Percentiles rank a stretch among this genome's conserved stretches.
Conservation (phyloP, 768 basidiomycete species). For the Xerocomus spinulosus region DNA sequence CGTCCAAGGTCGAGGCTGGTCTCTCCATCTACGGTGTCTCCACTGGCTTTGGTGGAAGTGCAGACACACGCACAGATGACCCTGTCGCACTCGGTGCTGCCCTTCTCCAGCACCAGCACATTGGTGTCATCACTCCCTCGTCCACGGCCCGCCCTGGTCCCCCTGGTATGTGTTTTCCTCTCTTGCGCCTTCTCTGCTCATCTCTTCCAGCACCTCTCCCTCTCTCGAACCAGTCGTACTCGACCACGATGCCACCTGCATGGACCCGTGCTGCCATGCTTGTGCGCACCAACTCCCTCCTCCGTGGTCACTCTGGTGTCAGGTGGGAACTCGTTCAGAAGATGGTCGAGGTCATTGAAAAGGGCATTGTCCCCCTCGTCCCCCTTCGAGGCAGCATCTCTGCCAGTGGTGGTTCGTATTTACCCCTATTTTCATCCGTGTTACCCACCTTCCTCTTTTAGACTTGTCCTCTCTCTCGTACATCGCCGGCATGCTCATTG, state of each 20-base stretch:
- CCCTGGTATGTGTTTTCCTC: constrained; percentile 1
- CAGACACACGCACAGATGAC: constrained; percentile 76
- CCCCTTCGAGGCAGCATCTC: constrained; percentile 82
- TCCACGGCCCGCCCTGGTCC: constrained; percentile 23
- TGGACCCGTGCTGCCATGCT: constrained; percentile 89
- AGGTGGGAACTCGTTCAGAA: constrained; percentile 76
- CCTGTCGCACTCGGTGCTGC: constrained; percentile 70
- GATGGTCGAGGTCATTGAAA: constrained; percentile 67
- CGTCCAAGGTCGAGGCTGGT: constrained; percentile 60
- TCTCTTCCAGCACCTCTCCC: constrained; percentile 41
- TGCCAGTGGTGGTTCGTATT: constrained; percentile 64
- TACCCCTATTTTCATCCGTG: not conserved
- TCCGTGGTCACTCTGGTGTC: constrained; percentile 85
- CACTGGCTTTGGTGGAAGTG: constrained; percentile 84
- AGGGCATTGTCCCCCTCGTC: constrained; percentile 73
- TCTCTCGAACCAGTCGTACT: constrained; percentile 62
- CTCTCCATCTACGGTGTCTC: constrained; percentile 81
- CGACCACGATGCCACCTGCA: constrained; percentile 75
- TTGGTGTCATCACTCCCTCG: constrained; percentile 62
- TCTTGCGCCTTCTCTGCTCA: not conserved
- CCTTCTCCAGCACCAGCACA: constrained; percentile 82
- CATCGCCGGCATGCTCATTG: constrained; percentile 75
- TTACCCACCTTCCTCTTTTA: constrained; percentile 20
- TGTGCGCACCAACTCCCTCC: constrained; percentile 83
- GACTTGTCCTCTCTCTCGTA: constrained; percentile 81